phyloP scores from a whole-genome alignment of 805 yeast genomes.

The Myxozyma nipponensis region DNA sequence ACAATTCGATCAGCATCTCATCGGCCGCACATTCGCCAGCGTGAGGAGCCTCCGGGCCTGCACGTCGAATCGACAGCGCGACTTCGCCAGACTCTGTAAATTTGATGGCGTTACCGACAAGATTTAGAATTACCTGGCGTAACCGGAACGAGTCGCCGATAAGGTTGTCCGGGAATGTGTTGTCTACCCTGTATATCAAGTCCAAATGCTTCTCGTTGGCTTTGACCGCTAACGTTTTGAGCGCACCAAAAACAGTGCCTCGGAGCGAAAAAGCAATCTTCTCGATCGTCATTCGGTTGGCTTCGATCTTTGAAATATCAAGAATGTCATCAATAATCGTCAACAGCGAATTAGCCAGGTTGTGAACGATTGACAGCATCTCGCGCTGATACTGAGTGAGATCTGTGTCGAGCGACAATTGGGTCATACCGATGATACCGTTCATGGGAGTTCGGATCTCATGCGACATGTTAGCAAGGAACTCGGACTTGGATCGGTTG shows the following conservation, averaged over 20 bases:
- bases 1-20: slow-evolving; percentile 66
- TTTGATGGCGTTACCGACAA: slow-evolving; percentile 87
- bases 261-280: slow-evolving; percentile 81
- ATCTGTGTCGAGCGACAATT: slow-evolving; percentile 80
- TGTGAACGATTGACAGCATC: slow-evolving; percentile 85
- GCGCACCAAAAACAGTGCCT: slow-evolving; percentile 85
- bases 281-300: slow-evolving; percentile 89
- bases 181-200: slow-evolving; percentile 74
- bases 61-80: slow-evolving; percentile 58
- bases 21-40: slow-evolving; percentile 31
- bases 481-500: slow-evolving; percentile 83
- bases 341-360: slow-evolving; percentile 75
- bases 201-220: slow-evolving; percentile 83
- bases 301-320: slow-evolving; percentile 91
- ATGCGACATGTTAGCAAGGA: slow-evolving; percentile 82
- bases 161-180: slow-evolving; percentile 79
- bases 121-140: slow-evolving; percentile 78
- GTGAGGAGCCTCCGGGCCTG: background rate
- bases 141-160: slow-evolving; percentile 87
- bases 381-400: slow-evolving; percentile 88
- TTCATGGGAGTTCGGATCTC: slow-evolving; percentile 90
- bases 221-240: slow-evolving; percentile 83
- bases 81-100: slow-evolving; percentile 82
- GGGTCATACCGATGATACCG: slow-evolving; percentile 92
- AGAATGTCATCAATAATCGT: slow-evolving; percentile 86